Conservation (phyloP, 2,329 filamentous ascomycete genomes). For the Teratosphaeria gauchensis region DNA sequence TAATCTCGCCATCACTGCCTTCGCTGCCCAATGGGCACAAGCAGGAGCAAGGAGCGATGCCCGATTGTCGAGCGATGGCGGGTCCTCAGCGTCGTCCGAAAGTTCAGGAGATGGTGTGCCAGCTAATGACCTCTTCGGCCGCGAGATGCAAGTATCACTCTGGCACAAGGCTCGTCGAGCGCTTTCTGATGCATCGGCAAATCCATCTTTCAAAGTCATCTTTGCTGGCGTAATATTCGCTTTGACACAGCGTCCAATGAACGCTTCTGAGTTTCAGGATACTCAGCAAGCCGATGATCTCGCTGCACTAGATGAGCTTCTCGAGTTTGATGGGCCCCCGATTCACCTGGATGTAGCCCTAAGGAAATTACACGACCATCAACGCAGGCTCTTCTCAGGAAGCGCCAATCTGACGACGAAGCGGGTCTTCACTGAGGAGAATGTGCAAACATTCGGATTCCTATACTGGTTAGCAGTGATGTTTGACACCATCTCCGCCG, state of each 20-base stretch:
- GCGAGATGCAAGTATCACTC: slow-evolving; percentile 8
- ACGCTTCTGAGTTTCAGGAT: slow-evolving; percentile 2
- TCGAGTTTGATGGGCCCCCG: slow-evolving; percentile 10
- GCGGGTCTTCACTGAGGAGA: slow-evolving; percentile 4
- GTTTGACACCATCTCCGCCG: slow-evolving; percentile 13
- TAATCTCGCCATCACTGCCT: slow-evolving; percentile 9
- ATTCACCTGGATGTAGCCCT: slow-evolving; percentile 8
- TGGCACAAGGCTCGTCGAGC: slow-evolving; percentile 11
- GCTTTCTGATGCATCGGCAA: slow-evolving; percentile 7
- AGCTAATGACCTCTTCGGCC: slow-evolving; percentile 7
- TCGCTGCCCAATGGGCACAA: slow-evolving; percentile 11
- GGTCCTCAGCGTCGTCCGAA: background rate
- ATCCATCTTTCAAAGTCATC: slow-evolving; percentile 10
- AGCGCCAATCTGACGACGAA: background rate
- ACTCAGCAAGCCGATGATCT: background rate
- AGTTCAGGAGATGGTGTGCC: background rate
- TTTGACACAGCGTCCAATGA: slow-evolving; percentile 9
- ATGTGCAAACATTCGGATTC: slow-evolving; percentile 10
- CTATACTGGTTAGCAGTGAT: slow-evolving; percentile 13
- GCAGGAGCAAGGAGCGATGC: slow-evolving; percentile 9
- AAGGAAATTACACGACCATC: slow-evolving; percentile 11
- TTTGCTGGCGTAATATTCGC: slow-evolving; percentile 12
- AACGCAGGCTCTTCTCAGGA: slow-evolving; percentile 1
- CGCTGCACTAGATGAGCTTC: slow-evolving; percentile 5
- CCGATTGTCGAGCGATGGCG: slow-evolving; percentile 1